Percentiles rank a stretch among this genome's conserved stretches.
Conservation (phyloP, 1,284 basidiomycete species). For the Rhizopogon hawkerae region DNA sequence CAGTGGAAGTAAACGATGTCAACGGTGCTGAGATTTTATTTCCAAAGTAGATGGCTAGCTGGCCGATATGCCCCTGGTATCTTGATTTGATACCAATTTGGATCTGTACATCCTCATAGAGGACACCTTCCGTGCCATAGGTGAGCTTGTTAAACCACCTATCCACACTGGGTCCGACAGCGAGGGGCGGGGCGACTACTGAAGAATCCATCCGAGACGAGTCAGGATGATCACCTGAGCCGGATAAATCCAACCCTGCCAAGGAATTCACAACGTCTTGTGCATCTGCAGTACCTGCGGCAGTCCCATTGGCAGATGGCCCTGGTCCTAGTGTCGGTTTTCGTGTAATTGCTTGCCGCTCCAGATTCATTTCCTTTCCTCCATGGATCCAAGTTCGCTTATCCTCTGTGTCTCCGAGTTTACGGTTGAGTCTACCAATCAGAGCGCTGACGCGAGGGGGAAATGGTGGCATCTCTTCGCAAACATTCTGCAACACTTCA, state of each 20-base stretch:
- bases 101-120: conserved; percentile 93
- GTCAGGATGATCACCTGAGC: conserved; percentile 12
- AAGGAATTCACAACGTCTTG: conserved; percentile 69
- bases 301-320: conserved; percentile 20
- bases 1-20: conserved; percentile 80
- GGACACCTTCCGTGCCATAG: conserved; percentile 77
- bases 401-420: conserved; percentile 84
- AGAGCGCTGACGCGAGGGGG: conserved; percentile 90
- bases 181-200: conserved; percentile 42
- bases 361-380: conserved; percentile 83
- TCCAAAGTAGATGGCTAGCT: conserved; percentile 89
- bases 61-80: conserved; percentile 88
- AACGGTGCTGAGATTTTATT: conserved; percentile 89
- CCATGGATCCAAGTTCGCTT: conserved; percentile 96
- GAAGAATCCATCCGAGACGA: conserved; percentile 7
- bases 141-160: conserved; percentile 87
- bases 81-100: conserved; percentile 96
- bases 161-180: conserved; percentile 64
- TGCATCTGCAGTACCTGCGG: conserved; percentile 18
- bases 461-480: conserved; percentile 99
- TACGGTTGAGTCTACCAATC: conserved; percentile 77
- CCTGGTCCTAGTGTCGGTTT: conserved; percentile 32
- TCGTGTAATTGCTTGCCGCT: conserved; percentile 49
- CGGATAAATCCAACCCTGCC: conserved; percentile 52
- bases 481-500: conserved; percentile 87